Evolutionary conservation across 2,329 filamentous ascomycete species (phyloP), one percentile per base, ranked within the genome.

Genomic region (Aureobasidium sp.): DNA sequence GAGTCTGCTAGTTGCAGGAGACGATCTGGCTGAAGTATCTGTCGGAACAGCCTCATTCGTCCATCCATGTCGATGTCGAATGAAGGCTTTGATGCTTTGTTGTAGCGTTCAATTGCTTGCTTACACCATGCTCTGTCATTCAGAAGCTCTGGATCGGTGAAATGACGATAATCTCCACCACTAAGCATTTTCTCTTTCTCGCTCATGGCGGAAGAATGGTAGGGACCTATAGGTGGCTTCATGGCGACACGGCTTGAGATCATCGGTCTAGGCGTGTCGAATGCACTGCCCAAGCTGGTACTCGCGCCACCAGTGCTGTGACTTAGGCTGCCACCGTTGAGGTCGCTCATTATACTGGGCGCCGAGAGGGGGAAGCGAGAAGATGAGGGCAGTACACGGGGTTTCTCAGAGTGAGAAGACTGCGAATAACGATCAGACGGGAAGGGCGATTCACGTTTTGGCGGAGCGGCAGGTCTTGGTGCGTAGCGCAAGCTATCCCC

Each of bases 131-230:
- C 86, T n/a, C 93, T 87, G 69, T 97, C 92, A 25, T 89, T 81
- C 15, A 89, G 82, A 5, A 99, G 81, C 68, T 91, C 87, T 63
- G 86, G 83, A 48, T 74, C 72, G 70, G 90, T 86, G 65, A 88
- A 92, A 7, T 90, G 89, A 64, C 86, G 86, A 74, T 91, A 97
- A n/a, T 85, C 82, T 44, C 89, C 82, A 13, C 90, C 90, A 36
- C 81, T 81, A 16, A 96, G 78, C 93, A 97, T 97, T 72, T 94
- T 91, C 63, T 95, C 89, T 74, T 94, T 94, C 71, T 96, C 90
- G 1, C 86, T 58, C 62, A 63, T 49, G 62, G 60, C 67, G n/a
- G 59, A 25, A 37, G 32, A 25, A 47, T 39, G 58, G 44, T 61
- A 61, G 5, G 48, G 11, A 5, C 47, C 29, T 3, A 44, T 16